Conservation (phyloP, 305 asterid genomes). For the Coffea humblotiana region DNA sequence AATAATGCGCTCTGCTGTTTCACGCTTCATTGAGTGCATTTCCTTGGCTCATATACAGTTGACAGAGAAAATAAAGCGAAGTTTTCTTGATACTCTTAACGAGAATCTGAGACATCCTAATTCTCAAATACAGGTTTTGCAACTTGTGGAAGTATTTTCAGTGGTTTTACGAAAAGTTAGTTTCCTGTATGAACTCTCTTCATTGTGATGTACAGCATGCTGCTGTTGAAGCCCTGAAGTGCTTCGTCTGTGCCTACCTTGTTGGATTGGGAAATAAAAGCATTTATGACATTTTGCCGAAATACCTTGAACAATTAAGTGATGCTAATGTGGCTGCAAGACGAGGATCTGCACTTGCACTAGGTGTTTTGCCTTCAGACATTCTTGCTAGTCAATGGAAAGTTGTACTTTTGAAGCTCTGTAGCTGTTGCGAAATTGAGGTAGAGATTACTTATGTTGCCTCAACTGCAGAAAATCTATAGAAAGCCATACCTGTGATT, state of each 20-base stretch:
- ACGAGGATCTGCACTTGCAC: constrained; percentile 91
- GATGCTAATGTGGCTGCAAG: constrained; percentile 94
- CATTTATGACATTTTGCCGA: constrained; percentile 48
- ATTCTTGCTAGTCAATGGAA: constrained; percentile 76
- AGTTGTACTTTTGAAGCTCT: constrained; percentile 62
- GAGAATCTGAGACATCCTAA: constrained; percentile 97
- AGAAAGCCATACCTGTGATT: neutral
- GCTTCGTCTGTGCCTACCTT: constrained; percentile 61
- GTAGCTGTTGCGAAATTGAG: constrained; percentile 74
- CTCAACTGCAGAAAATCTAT: constrained; percentile 8
- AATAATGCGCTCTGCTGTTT: constrained; percentile 95
- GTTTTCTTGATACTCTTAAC: constrained; percentile 77
- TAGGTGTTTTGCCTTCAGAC: constrained; percentile 78
- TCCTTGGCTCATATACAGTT: constrained; percentile 58
- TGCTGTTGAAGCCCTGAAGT: constrained; percentile 77
- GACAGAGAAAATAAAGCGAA: constrained; percentile 63
- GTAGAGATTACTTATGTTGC: constrained; percentile 41
- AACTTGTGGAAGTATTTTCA: constrained; percentile 20
- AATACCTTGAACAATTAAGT: constrained; percentile 76
- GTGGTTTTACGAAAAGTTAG: constrained; percentile 19
- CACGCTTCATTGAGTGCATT: constrained; percentile 88
- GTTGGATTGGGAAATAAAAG: constrained; percentile 49
- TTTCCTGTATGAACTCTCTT: constrained; percentile 21
- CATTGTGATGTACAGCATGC: constrained; percentile 53
- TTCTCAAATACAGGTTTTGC: constrained; percentile 78